These are phyloP conservation scores for Candida namnaoensis DNA, from an alignment of 805 yeast genomes.

Conservation along the genomic window DNA sequence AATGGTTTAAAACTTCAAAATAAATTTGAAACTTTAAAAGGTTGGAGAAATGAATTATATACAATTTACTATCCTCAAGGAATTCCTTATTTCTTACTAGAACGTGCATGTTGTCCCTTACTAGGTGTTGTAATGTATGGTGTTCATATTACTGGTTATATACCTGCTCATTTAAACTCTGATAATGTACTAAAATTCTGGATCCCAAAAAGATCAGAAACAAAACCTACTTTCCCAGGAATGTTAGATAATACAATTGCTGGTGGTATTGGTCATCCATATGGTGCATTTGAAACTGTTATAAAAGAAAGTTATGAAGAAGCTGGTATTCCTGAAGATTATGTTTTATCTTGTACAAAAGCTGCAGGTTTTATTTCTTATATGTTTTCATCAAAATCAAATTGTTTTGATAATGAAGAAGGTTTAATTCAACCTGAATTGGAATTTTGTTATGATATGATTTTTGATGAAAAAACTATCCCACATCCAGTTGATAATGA, in stretches of 20 bases:
- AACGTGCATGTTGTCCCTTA: conserved; percentile 73
- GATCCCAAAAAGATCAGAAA: conserved; percentile 75
- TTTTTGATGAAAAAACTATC: conserved; percentile 30
- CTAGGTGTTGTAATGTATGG: conserved; percentile 90
- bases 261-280: conserved; percentile 86
- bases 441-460: conserved; percentile 71
- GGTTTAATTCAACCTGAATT: conserved; percentile 85
- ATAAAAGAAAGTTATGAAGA: conserved; percentile 87
- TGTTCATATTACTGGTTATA: conserved; percentile 77
- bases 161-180: conserved; percentile 31
- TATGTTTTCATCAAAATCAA: conserved; percentile 32
- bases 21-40: conserved; percentile 33
- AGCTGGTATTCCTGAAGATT: conserved; percentile 60
- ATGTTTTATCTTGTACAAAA: conserved; percentile 34
- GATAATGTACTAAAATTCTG: conserved; percentile 49
- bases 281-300: conserved; percentile 66
- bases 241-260: conserved; percentile 92
- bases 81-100: conserved; percentile 58
- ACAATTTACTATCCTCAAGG: conserved; percentile 51
- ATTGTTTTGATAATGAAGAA: conserved; percentile 29
- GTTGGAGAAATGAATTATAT: conserved; percentile 87
- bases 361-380: conserved; percentile 67
- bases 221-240: conserved; percentile 84
- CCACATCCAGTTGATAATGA: conserved; percentile 69
- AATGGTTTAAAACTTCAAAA: conserved; percentile 25